phyloP scores from a whole-genome alignment of 495 filamentous ascomycete species.

The Diplogelasinospora grovesii region DNA sequence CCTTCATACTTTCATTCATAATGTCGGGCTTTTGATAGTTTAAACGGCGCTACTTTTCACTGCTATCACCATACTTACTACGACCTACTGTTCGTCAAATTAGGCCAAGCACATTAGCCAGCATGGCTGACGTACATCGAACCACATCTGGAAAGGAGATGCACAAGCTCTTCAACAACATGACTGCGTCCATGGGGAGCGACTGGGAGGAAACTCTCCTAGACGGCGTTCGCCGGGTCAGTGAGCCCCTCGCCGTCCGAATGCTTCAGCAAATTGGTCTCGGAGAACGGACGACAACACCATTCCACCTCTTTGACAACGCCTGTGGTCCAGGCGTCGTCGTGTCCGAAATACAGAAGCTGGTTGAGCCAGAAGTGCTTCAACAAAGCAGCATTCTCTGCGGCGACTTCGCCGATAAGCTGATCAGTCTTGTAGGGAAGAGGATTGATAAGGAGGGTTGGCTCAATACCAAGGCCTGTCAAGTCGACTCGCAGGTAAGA shows the following conservation, averaged over 20 bases:
- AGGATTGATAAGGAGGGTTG: conserved; percentile 23
- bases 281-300: conserved; percentile 17
- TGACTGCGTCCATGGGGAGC: conserved; percentile 6
- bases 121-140: too few relatives aligned
- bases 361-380: conserved; percentile 21
- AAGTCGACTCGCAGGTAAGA: conserved; percentile 32
- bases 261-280: conserved; percentile 33
- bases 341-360: conserved; percentile 24
- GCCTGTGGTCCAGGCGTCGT: conserved; percentile 37
- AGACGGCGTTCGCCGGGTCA: conserved; percentile 25
- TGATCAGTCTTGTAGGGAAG: conserved; percentile 24
- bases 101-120: too few relatives aligned
- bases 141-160: too few relatives aligned
- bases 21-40: too few relatives aligned
- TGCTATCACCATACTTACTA: too few relatives aligned
- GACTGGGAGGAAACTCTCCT: conserved; percentile 22
- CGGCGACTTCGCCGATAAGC: conserved; percentile 28
- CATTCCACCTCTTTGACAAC: conserved; percentile 34
- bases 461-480: conserved; percentile 24
- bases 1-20: too few relatives aligned
- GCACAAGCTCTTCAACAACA: conserved; percentile 22
- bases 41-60: too few relatives aligned
- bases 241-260: conserved; percentile 22
- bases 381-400: conserved; percentile 32
- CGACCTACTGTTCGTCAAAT: too few relatives aligned